Evolutionary conservation across 495 filamentous ascomycete genomes (phyloP).

Genomic region (Penicillium lividum): DNA sequence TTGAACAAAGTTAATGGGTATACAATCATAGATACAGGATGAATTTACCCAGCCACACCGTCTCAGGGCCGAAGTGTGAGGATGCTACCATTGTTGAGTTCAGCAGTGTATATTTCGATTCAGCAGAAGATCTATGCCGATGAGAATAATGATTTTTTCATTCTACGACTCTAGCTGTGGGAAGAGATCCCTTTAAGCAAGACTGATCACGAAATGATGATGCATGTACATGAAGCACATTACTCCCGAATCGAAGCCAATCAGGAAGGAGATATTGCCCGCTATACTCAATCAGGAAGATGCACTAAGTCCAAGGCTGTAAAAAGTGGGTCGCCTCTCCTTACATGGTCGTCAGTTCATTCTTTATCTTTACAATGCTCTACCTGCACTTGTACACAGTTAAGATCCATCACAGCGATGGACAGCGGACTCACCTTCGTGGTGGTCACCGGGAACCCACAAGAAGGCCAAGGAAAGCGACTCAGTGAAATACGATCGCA

Average conservation of each 20-base stretch:
- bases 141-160: not conserved
- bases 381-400: not conserved
- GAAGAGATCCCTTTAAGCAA: not conserved
- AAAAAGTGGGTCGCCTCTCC: conserved; percentile 1
- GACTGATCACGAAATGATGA: not conserved
- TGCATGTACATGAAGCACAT: not conserved
- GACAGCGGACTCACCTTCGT: conserved; percentile 16
- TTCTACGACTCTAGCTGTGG: not conserved
- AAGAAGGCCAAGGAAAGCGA: conserved; percentile 16
- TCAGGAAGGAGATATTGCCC: not conserved
- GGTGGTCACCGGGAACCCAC: conserved; percentile 21
- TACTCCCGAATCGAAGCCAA: not conserved
- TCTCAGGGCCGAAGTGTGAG: not conserved
- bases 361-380: not conserved
- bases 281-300: conserved; percentile 16
- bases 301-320: conserved; percentile 15
- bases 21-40: not conserved
- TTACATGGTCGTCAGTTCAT: not conserved
- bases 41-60: conserved; percentile 16
- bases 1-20: not conserved
- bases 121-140: not conserved
- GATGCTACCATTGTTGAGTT: not conserved
- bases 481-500: conserved; percentile 19
- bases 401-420: not conserved
- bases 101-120: not conserved